Evolutionary conservation across 1,284 basidiomycete genomes (phyloP), one percentile per base, ranked within the genome.

Genomic region (Heterobasidion occidentale): DNA sequence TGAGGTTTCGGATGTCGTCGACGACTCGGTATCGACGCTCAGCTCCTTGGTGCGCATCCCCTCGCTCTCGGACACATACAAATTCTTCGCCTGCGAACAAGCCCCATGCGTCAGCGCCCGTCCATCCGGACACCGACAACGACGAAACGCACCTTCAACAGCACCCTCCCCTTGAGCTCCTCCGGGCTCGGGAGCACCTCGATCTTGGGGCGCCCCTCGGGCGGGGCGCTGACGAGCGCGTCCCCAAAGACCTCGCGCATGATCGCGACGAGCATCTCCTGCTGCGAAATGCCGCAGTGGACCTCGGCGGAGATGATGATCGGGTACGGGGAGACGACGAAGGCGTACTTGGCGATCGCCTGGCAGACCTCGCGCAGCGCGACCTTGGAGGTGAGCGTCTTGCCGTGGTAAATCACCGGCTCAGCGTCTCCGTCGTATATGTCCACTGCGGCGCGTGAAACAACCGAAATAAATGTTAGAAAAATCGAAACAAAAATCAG

Each of bases 261-360:
- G 60, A 96, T 92, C 1, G 74, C 67, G 0, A 87, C 94, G 34
- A 98, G 78, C 67, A 80, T 77, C 51, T 90, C 90, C 69, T 99
- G 96, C 70, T 97, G 93, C 19, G 79, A 70, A 3, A 93, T 64
- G 0, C 83, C 78, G 68, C 93, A 97, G 65, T 98, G 95, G 1
- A 98, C 83, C 73, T 99, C 96, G 17, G 94, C 88, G 9, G 93
- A 97, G 60, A 99, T 88, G 67, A 99, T 90, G 63, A 99, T 77
- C 0, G 96, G 96, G 68, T 95, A 98, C 0, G 94, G 92, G 2
- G 94, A 97, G 0, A 91, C 81, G 42, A 92, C 85, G 67, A 99
- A 99, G 0, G 92, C 95, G 66, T 98, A 98, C 68, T 92, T 92
- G 33, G 81, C 80, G 66, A 99, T 92, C 0, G 94, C 93, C 42